These are phyloP conservation scores for Porcisia hertigi DNA, from an alignment of 208 protist species.

Conservation along the genomic window DNA sequence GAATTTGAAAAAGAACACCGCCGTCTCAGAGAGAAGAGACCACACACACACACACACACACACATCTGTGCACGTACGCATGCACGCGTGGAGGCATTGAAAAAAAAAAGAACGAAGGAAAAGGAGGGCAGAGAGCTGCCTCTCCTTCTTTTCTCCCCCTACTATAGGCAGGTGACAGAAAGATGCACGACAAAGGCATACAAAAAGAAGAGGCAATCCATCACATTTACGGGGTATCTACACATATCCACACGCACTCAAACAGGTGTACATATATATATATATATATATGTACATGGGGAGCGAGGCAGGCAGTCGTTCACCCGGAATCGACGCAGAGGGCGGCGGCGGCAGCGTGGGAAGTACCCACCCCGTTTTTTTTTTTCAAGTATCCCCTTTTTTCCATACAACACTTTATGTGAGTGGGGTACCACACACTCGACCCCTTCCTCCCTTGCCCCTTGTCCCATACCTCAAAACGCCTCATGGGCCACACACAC, in stretches of 20 bases:
- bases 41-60: constrained; percentile 3
- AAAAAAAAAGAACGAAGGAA: neutral
- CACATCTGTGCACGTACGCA: neutral
- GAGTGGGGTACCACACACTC: no score
- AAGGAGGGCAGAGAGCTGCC: neutral
- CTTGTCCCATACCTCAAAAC: no score
- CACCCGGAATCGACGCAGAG: neutral
- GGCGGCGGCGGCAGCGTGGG: no score
- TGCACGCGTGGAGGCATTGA: neutral
- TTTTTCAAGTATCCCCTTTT: no score
- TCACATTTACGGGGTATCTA: neutral
- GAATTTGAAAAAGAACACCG: no score
- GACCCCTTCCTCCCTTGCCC: no score
- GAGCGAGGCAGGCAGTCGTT: neutral
- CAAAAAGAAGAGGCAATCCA: neutral
- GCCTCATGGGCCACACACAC: no score
- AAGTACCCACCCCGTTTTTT: neutral
- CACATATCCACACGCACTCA: neutral
- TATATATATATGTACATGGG: neutral
- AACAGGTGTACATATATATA: neutral
- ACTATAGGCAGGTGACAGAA: neutral
- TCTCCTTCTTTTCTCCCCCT: neutral
- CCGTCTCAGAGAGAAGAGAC: no score
- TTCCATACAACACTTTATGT: no score
- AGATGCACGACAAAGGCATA: neutral